phyloP scores from a whole-genome alignment of 257 asterid species.

The Pogostemon cablin region DNA sequence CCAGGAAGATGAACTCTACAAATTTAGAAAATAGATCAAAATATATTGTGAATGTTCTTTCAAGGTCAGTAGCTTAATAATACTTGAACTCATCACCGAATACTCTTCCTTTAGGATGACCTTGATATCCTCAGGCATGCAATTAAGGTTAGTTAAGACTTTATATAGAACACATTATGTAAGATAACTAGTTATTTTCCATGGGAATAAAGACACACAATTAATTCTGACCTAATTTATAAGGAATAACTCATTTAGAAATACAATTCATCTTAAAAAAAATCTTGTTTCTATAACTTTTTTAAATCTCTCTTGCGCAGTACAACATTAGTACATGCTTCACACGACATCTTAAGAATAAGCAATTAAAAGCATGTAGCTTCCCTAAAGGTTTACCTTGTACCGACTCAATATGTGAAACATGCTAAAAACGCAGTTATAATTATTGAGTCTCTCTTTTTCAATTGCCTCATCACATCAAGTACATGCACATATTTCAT shows the following conservation, averaged over 20 bases:
- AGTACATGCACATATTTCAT: conserved; percentile 1
- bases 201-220: background rate
- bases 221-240: background rate
- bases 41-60: conserved; percentile 15
- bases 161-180: background rate
- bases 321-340: conserved; percentile 7
- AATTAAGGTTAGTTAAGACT: conserved; percentile 1
- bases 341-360: background rate
- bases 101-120: background rate
- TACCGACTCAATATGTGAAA: background rate
- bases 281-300: background rate
- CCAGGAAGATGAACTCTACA: conserved; percentile 23
- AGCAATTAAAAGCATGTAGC: background rate
- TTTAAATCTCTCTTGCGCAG: conserved; percentile 13
- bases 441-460: background rate
- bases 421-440: background rate
- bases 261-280: conserved; percentile 5
- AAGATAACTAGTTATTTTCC: background rate
- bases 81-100: background rate
- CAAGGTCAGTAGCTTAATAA: conserved; percentile 13
- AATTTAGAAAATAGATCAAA: conserved; percentile 16
- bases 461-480: background rate
- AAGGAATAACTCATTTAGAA: conserved; percentile 1
- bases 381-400: background rate
- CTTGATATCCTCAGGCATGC: background rate